These are phyloP conservation scores for Scheffersomyces lignosus DNA, from an alignment of 805 yeast genomes.

Conservation along the genomic window DNA sequence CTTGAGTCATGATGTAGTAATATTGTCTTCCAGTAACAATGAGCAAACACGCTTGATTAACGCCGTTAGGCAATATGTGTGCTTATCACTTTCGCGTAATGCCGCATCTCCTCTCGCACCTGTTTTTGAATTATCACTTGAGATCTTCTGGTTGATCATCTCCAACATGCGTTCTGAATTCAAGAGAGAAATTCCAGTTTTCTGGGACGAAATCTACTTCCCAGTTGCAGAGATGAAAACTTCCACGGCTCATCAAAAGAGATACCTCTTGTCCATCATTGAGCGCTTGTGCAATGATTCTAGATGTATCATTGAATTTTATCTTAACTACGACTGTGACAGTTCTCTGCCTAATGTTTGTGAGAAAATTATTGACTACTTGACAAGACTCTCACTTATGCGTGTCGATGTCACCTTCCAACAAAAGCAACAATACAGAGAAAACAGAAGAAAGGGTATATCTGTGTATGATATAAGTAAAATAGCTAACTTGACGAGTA, in stretches of 20 bases:
- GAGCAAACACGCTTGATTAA: constrained; percentile 65
- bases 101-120: constrained; percentile 92
- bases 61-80: constrained; percentile 80
- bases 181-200: constrained; percentile 91
- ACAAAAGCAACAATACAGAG: constrained; percentile 54
- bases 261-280: constrained; percentile 79
- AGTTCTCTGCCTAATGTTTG: constrained; percentile 76
- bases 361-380: constrained; percentile 76
- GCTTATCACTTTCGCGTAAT: constrained; percentile 81
- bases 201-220: constrained; percentile 88
- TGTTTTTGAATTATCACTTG: constrained; percentile 86
- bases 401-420: constrained; percentile 70
- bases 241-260: constrained; percentile 89
- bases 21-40: constrained; percentile 49
- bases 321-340: constrained; percentile 95
- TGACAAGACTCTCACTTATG: constrained; percentile 69
- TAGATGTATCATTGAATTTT: constrained; percentile 85
- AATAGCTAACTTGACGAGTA: constrained; percentile 74
- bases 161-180: constrained; percentile 83
- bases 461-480: constrained; percentile 73
- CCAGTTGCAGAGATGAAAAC: constrained; percentile 92
- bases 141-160: constrained; percentile 88
- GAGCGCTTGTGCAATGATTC: constrained; percentile 86
- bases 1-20: constrained; percentile 54
- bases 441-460: constrained; percentile 50